Evolutionary conservation across 2,329 filamentous ascomycete genomes (phyloP), one percentile per base, ranked within the genome.

Genomic region (Aspergillus tubingensis): DNA sequence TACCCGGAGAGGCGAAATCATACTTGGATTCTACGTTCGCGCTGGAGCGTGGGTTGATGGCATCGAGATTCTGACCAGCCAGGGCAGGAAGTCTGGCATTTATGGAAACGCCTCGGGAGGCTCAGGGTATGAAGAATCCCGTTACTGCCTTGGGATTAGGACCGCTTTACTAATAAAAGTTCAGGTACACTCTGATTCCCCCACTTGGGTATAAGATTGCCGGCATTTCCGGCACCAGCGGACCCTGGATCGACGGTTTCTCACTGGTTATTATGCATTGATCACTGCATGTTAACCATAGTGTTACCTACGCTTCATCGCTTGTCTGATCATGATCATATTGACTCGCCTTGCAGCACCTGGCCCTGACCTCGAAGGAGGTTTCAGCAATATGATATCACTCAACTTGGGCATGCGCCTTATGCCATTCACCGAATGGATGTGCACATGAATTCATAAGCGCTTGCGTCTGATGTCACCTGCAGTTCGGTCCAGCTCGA

Each of bases 151-250:
- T 39, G 23, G 3, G 5, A 8, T 41, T 53, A 15, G 43, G 13
- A 8, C 25, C 38, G 27, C 13, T 8, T 54, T 15, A 15, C 63
- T 68, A 53, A 69, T 58, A 10, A 21, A 23, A 23, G 17, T 23
- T 17, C 58, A 97, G 94, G 64, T 89, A 93, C 75, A 95, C 88
- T 36, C 82, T 99, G 62, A 91, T 98, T 67, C 92, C 94, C 54
- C 95, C 95, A 10, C 84, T 90, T 67, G 94, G 94, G 52, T 97
- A 95, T 78, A 91, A 84, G 66, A 89, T 98, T 71, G 93, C 91
- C 62, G 95, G 95, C 61, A 84, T 98, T 64, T 90, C 91, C 10
- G 95, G 95, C 59, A 91, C 90, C 54, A 91, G 88, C 70, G 92
- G 84, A 39, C 74, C 85, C 52, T 96, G 91, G 91, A 80, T 97